Percentiles rank a stretch among this genome's conserved stretches.
phyloP scores from a whole-genome alignment of 1,139 yeast species.

The Arxiozyma slooffiae region DNA sequence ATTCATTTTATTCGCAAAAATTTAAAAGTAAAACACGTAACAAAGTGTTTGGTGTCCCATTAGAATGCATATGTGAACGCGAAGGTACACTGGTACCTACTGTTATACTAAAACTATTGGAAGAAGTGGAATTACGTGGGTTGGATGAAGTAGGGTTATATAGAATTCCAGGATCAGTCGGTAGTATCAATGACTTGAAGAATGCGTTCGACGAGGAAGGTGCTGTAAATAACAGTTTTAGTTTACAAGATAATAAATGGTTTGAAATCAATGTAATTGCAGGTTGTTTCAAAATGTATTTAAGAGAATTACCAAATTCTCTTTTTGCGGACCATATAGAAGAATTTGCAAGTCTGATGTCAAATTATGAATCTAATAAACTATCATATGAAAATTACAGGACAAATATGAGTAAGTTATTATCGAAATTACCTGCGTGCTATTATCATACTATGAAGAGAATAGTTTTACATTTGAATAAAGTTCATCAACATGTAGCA shows the following conservation, averaged over 20 bases:
- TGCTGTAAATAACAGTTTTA: constrained; percentile 37
- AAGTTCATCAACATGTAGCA: constrained; percentile 48
- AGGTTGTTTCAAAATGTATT: constrained; percentile 74
- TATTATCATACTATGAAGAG: constrained; percentile 65
- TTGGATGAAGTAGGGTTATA: constrained; percentile 85
- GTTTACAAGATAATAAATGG: constrained; percentile 57
- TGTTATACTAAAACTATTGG: constrained; percentile 54
- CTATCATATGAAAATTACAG: constrained; percentile 16
- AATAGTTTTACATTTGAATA: constrained; percentile 58
- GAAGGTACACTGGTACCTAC: constrained; percentile 56
- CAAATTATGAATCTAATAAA: constrained; percentile 25
- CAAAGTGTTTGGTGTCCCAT: constrained; percentile 82
- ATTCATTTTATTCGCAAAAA: constrained; percentile 35
- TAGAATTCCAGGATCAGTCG: constrained; percentile 82
- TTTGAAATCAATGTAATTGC: constrained; percentile 84
- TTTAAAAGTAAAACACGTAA: constrained; percentile 33
- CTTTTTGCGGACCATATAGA: constrained; percentile 53
- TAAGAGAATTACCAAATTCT: constrained; percentile 87
- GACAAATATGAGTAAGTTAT: constrained; percentile 32
- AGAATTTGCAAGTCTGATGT: constrained; percentile 37
- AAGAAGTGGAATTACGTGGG: constrained; percentile 74
- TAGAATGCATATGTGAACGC: constrained; percentile 62
- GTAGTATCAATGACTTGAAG: constrained; percentile 63
- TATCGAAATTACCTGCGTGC: constrained; percentile 46
- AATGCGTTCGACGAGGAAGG: constrained; percentile 66